A percentile compares a stretch with the other conserved stretches of the same genome.
These are phyloP conservation scores for Chaetomium tenue DNA, from an alignment of 495 filamentous ascomycete genomes.

Conservation along the genomic window DNA sequence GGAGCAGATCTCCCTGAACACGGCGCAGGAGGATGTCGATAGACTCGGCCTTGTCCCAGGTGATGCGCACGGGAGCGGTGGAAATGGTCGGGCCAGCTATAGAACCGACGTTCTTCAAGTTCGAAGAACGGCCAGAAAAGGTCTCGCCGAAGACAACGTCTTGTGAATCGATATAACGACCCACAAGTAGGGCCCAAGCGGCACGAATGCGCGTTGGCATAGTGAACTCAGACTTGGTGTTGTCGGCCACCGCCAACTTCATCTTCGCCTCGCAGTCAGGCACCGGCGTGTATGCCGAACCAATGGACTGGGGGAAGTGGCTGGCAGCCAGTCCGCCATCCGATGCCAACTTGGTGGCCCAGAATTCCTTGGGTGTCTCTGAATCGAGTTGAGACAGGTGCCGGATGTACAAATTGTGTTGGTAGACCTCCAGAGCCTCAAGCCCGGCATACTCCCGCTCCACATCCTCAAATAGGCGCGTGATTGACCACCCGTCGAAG, in stretches of 20 bases:
- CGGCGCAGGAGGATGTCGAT: constrained; percentile 4
- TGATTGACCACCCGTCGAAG: constrained; percentile 13
- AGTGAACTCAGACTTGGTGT: constrained; percentile 5
- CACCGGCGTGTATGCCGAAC: constrained; percentile 2
- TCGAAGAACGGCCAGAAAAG: constrained; percentile 42
- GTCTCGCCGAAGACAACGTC: constrained; percentile 44
- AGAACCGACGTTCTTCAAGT: constrained; percentile 42
- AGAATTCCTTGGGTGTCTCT: neutral
- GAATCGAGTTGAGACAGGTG: constrained; percentile 34
- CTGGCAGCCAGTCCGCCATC: constrained; percentile 2
- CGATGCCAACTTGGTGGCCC: constrained; percentile 7
- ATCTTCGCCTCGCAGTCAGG: neutral
- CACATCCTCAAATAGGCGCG: constrained; percentile 6
- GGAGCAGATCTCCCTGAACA: constrained; percentile 8
- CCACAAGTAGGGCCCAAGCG: constrained; percentile 42
- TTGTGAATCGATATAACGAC: constrained; percentile 33
- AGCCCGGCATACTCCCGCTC: constrained; percentile 11
- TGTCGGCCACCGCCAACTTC: neutral
- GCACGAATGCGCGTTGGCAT: constrained; percentile 32
- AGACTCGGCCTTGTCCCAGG: constrained; percentile 7
- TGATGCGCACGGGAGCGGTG: constrained; percentile 52
- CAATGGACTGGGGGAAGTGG: constrained; percentile 20
- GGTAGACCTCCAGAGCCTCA: neutral
- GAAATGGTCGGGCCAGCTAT: constrained; percentile 55
- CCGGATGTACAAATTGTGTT: constrained; percentile 38